phyloP scores from a whole-genome alignment of 148 eudicot genomes.

The Pharnaceum exiguum region DNA sequence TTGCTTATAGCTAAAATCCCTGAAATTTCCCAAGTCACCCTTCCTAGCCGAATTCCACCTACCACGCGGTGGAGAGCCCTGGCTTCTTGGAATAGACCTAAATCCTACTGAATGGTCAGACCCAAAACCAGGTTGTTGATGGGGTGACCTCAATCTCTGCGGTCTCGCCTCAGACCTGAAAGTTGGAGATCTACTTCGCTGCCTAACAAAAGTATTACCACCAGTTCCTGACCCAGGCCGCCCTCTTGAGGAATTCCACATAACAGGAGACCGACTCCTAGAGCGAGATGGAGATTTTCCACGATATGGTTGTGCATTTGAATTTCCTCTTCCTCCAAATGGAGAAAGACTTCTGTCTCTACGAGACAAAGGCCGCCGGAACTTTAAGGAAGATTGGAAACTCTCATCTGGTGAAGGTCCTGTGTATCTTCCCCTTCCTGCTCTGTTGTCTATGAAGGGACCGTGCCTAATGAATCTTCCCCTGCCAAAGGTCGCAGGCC shows the following conservation, averaged over 20 bases:
- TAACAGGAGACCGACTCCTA: slow-evolving; percentile 39
- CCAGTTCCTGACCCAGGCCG: slow-evolving; percentile 26
- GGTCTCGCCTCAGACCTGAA: slow-evolving; percentile 33
- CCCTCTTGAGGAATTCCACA: slow-evolving; percentile 31
- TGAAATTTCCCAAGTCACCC: slow-evolving; percentile 27
- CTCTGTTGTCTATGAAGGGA: slow-evolving; percentile 5
- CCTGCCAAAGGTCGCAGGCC: slow-evolving; percentile 20
- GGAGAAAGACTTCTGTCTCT: slow-evolving; percentile 35
- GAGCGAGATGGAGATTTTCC: slow-evolving; percentile 39
- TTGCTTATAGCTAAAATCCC: slow-evolving; percentile 30
- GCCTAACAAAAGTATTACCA: slow-evolving; percentile 24
- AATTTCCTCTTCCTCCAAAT: slow-evolving; percentile 22
- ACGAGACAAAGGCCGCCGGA: slow-evolving; percentile 26
- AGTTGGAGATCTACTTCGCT: slow-evolving; percentile 45
- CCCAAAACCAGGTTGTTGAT: slow-evolving; percentile 26
- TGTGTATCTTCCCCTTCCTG: slow-evolving; percentile 28
- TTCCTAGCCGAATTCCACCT: slow-evolving; percentile 27
- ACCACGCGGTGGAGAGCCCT: slow-evolving; percentile 33
- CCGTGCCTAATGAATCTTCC: slow-evolving; percentile 30
- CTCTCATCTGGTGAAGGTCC: slow-evolving; percentile 32
- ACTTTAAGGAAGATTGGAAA: slow-evolving; percentile 24
- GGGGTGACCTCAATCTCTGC: slow-evolving; percentile 34
- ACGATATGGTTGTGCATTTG: slow-evolving; percentile 23
- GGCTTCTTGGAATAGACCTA: slow-evolving; percentile 26
- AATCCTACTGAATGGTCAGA: slow-evolving; percentile 20